These are phyloP conservation scores for Monilinia polystroma DNA, from an alignment of 2,329 filamentous ascomycete genomes.

Conservation along the genomic window DNA sequence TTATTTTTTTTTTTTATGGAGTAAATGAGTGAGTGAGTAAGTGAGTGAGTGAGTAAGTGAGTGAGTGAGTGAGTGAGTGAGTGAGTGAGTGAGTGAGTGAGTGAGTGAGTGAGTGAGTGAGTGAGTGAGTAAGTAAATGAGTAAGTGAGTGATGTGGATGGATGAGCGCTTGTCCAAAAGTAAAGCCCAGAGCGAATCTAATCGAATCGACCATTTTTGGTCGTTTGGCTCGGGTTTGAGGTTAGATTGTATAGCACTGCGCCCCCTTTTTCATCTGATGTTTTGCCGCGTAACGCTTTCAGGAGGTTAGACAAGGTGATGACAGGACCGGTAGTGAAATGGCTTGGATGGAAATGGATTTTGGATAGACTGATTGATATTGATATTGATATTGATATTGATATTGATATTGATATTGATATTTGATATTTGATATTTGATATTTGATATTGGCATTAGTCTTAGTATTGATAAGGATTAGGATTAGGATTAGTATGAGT, in stretches of 20 bases:
- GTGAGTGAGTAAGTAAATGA: neutral
- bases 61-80: no score
- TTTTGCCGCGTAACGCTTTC: slow-evolving; percentile 17
- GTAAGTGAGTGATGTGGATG: no score
- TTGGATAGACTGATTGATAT: neutral
- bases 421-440: no score
- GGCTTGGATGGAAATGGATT: neutral
- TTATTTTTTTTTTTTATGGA: neutral
- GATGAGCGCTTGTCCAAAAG: no score
- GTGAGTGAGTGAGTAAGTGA: neutral
- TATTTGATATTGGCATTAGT: no score
- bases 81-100: neutral
- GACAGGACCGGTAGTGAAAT: neutral
- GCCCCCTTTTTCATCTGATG: slow-evolving; percentile 13
- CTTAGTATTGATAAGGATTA: no score
- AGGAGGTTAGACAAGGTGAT: neutral
- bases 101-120: neutral
- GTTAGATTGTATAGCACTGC: slow-evolving; percentile 1
- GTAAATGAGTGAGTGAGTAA: neutral
- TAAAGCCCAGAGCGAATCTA: neutral
- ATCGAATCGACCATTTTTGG: neutral
- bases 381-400: neutral
- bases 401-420: no score
- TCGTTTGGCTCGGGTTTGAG: slow-evolving; percentile 11
- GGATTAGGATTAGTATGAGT: no score